Percentiles rank a stretch among this genome's conserved stretches.
Conservation (phyloP, 176 grass and related monocot genomes). For the Leersia perrieri region DNA sequence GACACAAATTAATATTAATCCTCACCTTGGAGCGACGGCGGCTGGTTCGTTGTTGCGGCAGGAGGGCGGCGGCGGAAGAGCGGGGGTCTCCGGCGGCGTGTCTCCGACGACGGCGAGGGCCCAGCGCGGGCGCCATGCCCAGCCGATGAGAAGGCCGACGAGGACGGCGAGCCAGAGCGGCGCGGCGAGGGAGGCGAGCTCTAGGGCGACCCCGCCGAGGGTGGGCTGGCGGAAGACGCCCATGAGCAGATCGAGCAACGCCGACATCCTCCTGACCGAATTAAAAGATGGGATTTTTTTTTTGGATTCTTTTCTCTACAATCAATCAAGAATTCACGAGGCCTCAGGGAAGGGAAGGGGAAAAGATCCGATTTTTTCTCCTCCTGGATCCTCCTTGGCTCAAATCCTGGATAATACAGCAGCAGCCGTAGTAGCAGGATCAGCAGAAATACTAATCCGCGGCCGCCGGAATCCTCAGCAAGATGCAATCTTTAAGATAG, state of each 20-base stretch:
- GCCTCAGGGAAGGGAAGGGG: not conserved
- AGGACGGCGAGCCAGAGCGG: conserved; percentile 73
- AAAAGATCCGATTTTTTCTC: not conserved
- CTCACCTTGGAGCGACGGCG: conserved; percentile 36
- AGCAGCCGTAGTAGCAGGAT: not conserved
- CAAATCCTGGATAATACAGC: not conserved
- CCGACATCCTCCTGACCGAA: conserved; percentile 42
- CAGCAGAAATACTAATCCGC: too few species aligned
- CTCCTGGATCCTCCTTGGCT: too few species aligned
- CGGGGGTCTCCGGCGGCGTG: not conserved
- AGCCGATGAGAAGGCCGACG: conserved; percentile 67
- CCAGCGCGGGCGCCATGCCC: conserved; percentile 88
- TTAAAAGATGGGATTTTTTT: not conserved
- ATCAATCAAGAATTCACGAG: too few species aligned
- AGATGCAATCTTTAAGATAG: not conserved
- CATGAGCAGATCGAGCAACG: conserved; percentile 47
- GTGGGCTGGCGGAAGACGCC: conserved; percentile 53
- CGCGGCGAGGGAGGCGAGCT: conserved; percentile 54
- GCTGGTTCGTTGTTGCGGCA: not conserved
- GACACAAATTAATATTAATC: not conserved
- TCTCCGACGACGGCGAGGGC: conserved; percentile 31
- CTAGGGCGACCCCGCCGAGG: conserved; percentile 42
- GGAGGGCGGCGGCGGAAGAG: not conserved
- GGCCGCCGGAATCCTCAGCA: not conserved
- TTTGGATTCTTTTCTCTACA: not conserved